Percentiles rank a stretch among this genome's conserved stretches.
Evolutionary conservation across 495 filamentous ascomycete species (phyloP).

Genomic region (Neurospora sp.): DNA sequence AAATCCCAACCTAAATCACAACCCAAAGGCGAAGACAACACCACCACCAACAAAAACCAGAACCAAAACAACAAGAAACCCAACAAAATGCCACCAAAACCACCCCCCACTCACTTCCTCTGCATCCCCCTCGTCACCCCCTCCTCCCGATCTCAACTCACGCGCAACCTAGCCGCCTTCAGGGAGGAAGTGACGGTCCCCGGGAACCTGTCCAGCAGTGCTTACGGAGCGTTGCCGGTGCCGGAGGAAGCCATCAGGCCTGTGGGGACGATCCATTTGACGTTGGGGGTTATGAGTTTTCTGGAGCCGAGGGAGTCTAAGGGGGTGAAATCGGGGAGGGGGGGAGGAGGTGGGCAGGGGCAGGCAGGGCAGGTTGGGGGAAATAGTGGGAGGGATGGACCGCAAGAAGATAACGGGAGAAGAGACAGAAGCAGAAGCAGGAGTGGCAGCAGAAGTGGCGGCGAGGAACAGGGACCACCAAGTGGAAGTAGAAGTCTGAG

Average conservation of each 20-base stretch:
- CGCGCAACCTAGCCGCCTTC: constrained; percentile 50
- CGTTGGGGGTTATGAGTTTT: constrained; percentile 80
- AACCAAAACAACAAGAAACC: constrained; percentile 3
- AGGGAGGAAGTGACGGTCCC: constrained; percentile 39
- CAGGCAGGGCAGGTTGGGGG: not conserved
- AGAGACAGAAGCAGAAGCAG: not conserved
- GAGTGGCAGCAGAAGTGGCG: not conserved
- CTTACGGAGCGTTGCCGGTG: constrained; percentile 21
- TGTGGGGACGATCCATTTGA: constrained; percentile 72
- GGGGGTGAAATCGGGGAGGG: no score
- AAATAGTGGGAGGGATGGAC: not conserved
- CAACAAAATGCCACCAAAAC: constrained; percentile 5
- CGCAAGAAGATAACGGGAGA: not conserved
- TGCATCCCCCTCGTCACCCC: constrained; percentile 67
- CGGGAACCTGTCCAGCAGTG: not conserved
- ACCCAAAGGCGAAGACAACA: not conserved
- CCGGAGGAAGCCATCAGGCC: constrained; percentile 62
- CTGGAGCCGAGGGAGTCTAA: constrained; percentile 19
- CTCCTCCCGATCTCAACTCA: constrained; percentile 52
- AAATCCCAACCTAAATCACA: not conserved
- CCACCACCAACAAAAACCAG: not conserved
- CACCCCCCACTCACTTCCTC: constrained; percentile 72
- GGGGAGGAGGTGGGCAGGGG: not conserved
- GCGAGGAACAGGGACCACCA: not conserved
- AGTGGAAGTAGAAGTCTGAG: not conserved